Evolutionary conservation across 78 protist species (phyloP).

Genomic region (Carpediemonas membranifera): DNA sequence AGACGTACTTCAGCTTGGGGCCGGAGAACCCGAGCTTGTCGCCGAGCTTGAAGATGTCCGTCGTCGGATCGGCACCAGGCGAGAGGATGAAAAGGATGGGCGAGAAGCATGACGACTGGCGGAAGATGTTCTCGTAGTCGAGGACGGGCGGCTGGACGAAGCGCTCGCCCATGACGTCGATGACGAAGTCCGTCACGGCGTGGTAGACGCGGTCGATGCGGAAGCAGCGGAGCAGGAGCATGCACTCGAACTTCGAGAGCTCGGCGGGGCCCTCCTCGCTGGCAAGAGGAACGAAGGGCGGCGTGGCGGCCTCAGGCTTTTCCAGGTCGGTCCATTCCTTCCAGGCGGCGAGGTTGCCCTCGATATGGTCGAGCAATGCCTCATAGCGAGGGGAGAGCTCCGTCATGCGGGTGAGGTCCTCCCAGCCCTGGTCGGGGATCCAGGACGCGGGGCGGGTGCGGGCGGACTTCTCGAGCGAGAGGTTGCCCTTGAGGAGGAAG

Average conservation of each 20-base stretch:
- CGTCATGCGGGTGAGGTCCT: constrained; percentile 37
- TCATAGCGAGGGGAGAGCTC: not conserved
- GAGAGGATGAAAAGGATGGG: constrained; percentile 74
- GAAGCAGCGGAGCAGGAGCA: constrained; percentile 49
- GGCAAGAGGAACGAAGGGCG: not conserved
- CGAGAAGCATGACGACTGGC: not conserved
- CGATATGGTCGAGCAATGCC: constrained; percentile 4
- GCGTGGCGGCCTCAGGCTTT: constrained; percentile 1
- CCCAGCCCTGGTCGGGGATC: constrained; percentile 59
- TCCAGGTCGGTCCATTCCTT: constrained; percentile 43
- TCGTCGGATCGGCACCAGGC: constrained; percentile 84
- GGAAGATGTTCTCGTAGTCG: constrained; percentile 29
- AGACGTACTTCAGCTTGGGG: constrained; percentile 25
- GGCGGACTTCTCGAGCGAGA: constrained; percentile 24
- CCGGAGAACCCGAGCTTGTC: constrained; percentile 40
- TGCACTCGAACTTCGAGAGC: constrained; percentile 27
- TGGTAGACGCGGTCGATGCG: constrained; percentile 56
- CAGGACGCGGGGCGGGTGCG: constrained; percentile 27
- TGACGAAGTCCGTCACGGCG: constrained; percentile 49
- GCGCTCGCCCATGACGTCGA: constrained; percentile 21
- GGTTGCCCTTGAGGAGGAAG: constrained; percentile 70
- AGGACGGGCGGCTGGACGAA: constrained; percentile 64
- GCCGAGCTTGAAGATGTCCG: constrained; percentile 63
- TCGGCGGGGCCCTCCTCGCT: not conserved
- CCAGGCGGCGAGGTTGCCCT: constrained; percentile 37